Base-by-base conservation (phyloP, 495 filamentous ascomycete genomes). In the Echria macrotheca region DNA sequence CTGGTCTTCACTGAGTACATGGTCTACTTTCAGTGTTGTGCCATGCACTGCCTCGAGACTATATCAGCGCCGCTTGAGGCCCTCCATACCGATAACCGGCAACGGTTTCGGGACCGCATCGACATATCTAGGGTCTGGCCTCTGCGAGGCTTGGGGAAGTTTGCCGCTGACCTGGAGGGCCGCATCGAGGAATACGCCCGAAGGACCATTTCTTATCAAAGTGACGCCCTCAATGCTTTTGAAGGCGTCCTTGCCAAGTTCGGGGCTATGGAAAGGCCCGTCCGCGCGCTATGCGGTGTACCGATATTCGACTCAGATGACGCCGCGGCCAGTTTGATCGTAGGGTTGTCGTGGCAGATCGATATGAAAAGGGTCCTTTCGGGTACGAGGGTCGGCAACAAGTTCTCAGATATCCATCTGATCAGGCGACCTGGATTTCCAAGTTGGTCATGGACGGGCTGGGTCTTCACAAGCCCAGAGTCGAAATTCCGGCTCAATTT, bases 21-120 rank as follows among this genome's bases (percentile, higher is more conserved):
- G 44, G 43, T 60, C 14, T 71, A 67, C 45, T 74, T 63, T 47
- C 59, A 70, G 19, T 72, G 67, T 50, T 41, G 56, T 7, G 49
- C 43, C 9, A 62, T 55, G 47, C 37, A 54, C 24, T 56, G 57
- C 25, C 31, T 17, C 17, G 63, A 66, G 28, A 44, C 22, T 2
- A 15, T 52, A 1, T 28, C 41, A 7, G 0, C 33, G 4, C 49
- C 40, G 2, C 18, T 38, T 2, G 28, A 37, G 2, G n/a, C n/a
- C n/a, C 1, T 52, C 4, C 41, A 3, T 14, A 4, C 10, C n/a
- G 1, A 8, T 5, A 23, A 47, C 26, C n/a, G 17, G 44, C 19
- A 10, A 15, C 42, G 23, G 23, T 12, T 45, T 11, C 7, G 42
- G 11, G 39, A 26, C n/a, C 15, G 14, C 2, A 4, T 39, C 3